These are phyloP conservation scores for Chlamydomonas reinhardtii DNA, from an alignment of 163 green algal species.

Conservation along the genomic window DNA sequence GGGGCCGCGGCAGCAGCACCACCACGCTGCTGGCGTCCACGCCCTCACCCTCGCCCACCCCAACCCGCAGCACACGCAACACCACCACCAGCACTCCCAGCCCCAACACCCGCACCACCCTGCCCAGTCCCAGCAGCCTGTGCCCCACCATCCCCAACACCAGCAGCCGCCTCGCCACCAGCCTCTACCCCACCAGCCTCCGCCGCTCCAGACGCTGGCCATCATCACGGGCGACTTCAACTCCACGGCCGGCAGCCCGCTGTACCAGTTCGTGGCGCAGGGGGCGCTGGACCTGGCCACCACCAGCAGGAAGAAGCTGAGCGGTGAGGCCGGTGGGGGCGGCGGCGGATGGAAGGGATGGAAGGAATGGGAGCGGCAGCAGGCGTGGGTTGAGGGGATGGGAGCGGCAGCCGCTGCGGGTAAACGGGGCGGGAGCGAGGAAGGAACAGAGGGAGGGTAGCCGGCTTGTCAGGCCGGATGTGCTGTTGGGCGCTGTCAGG, in stretches of 20 bases:
- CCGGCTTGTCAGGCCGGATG: no score
- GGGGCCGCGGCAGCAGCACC: not conserved
- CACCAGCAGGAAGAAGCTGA: slow-evolving; percentile 37
- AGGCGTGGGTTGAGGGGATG: no score
- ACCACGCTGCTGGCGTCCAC: no score
- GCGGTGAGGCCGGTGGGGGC: slow-evolving; percentile 18
- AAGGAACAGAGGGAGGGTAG: no score
- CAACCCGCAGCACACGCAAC: not conserved
- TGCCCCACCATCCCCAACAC: no score
- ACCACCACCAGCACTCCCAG: not conserved
- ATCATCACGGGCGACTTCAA: slow-evolving; percentile 69
- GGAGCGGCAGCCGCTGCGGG: no score
- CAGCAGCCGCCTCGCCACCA: not conserved
- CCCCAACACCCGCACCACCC: not conserved
- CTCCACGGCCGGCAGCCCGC: slow-evolving; percentile 47
- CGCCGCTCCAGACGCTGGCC: slow-evolving; percentile 21
- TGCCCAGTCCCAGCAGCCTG: no score
- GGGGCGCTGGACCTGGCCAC: slow-evolving; percentile 51
- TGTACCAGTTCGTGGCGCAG: slow-evolving; percentile 59
- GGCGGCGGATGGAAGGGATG: not conserved
- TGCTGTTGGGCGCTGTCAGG: no score
- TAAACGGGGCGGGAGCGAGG: no score
- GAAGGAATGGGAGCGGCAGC: no score
- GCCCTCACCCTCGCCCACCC: no score
- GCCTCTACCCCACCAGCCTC: no score